A percentile compares a stretch with the other conserved stretches of the same genome.
Conservation (phyloP, 805 yeast genomes). For the Saccharomyces cerevisiae region DNA sequence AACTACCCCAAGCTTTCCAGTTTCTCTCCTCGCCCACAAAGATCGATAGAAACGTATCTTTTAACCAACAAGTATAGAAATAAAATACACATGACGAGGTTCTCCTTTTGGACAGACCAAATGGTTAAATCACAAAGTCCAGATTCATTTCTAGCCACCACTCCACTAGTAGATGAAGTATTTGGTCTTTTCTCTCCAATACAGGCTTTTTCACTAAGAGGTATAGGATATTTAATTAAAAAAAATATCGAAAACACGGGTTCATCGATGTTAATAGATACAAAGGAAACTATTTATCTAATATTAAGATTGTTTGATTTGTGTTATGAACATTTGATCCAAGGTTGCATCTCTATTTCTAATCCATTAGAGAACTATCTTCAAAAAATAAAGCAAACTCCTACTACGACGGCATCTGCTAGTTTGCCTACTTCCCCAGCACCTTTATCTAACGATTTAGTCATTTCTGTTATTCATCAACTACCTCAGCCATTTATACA, state of each 20-base stretch:
- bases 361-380: constrained; percentile 11
- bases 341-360: constrained; percentile 13
- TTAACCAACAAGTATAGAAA: constrained; percentile 23
- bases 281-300: constrained; percentile 15
- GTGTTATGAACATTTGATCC: constrained; percentile 8
- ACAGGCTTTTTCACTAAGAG: constrained; percentile 14
- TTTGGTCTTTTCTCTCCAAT: constrained; percentile 17
- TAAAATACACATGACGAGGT: constrained; percentile 18
- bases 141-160: constrained; percentile 8
- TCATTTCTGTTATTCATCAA: constrained; percentile 5
- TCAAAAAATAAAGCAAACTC: constrained; percentile 19
- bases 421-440: not conserved
- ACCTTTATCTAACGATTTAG: constrained; percentile 3
- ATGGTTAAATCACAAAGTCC: not conserved
- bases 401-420: not conserved
- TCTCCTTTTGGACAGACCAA: constrained; percentile 13
- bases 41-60: constrained; percentile 25
- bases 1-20: constrained; percentile 7
- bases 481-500: constrained; percentile 11
- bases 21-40: not conserved
- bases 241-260: constrained; percentile 2
- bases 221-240: constrained; percentile 16
- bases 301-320: constrained; percentile 16
- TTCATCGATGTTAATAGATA: constrained; percentile 35
- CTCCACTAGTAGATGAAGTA: constrained; percentile 14